Percentiles rank a stretch among this genome's conserved stretches.
These are phyloP conservation scores for Kwoniella heveanensis DNA, from an alignment of 768 basidiomycete species.

Conservation along the genomic window DNA sequence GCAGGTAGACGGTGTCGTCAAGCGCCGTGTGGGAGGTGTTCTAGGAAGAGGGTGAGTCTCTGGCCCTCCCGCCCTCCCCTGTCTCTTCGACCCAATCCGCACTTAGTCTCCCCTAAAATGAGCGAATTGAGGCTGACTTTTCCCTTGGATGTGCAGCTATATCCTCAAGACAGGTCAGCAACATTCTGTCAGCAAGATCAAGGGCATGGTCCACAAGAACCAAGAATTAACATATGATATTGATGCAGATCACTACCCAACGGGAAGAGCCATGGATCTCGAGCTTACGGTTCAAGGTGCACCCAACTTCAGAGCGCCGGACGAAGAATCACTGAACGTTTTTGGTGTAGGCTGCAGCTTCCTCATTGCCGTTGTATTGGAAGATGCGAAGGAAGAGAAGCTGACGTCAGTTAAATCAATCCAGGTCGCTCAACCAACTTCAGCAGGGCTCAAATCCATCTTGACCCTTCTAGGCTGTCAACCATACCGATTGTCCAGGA, in stretches of 20 bases:
- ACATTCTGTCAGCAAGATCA: constrained; percentile 62
- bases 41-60: constrained; percentile 50
- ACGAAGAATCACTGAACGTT: constrained; percentile 78
- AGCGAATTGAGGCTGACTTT: too few species aligned
- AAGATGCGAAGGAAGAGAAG: not conserved
- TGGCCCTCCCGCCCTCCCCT: not conserved
- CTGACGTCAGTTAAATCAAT: not conserved
- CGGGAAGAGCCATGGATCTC: constrained; percentile 74
- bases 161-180: constrained; percentile 91
- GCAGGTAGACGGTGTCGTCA: constrained; percentile 53
- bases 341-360: constrained; percentile 65
- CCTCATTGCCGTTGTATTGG: not conserved
- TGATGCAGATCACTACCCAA: constrained; percentile 53
- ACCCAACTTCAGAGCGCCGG: constrained; percentile 88
- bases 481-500: constrained; percentile 22
- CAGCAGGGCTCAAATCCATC: constrained; percentile 86
- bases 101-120: too few species aligned
- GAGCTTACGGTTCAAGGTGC: constrained; percentile 91
- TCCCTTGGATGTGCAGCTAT: constrained; percentile 66
- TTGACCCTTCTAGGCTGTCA: constrained; percentile 69
- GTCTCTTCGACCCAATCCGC: not conserved
- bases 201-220: constrained; percentile 5
- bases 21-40: constrained; percentile 51
- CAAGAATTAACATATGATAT: constrained; percentile 54
- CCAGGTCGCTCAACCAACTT: constrained; percentile 80